Base-by-base conservation (phyloP, 192 early-diverging fungal genomes). In the Allomyces macrogynus region DNA sequence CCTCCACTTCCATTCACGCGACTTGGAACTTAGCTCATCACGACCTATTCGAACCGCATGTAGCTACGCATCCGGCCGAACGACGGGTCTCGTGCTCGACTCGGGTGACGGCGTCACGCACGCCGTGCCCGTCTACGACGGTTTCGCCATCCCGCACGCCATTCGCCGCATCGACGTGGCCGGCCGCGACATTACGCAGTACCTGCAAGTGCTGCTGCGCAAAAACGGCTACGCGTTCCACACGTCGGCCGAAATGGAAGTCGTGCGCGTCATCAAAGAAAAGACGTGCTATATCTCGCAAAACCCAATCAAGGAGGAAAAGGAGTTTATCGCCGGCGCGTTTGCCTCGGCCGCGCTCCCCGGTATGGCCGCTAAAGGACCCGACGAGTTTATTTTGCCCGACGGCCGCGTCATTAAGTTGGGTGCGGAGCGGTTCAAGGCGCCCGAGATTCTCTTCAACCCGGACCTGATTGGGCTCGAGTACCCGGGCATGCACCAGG, bases 21-120 rank as follows among this genome's bases (percentile, higher is more conserved):
- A 2, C 23, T 27, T 40, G 32, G 32, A 40, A 3, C 4, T 0
- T 8, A 8, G 0, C 32, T 40, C 32, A 40, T 7, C 32, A 2
- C 26, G 26, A 27, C 26, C 26, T 4, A 27, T 4, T 54, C 20
- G 12, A 11, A 18, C 11, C 0, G 16, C 65, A 54, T 5, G 63
- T 61, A 88, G 87, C 68, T 95, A 99, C 69, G 90, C 93, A 10
- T 97, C 93, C 43, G 95, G 95, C 61, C 81, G 93, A 70, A 99
- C 95, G 16, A 99, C 95, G 10, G 95, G 95, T 61, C 82, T 99
- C 24, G 94, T 97, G 14, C 78, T 99, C 22, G 94, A 99, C 71
- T 85, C 90, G 8, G 94, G 95, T 60, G 94, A 99, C 69, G 93
- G 94, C 64, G 94, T 95, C 3, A 89, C 93, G 23, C 95, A 99